Evolutionary conservation across 1,284 basidiomycete genomes (phyloP), one percentile per base, ranked within the genome.

Genomic region (Boletellus deceptivus): DNA sequence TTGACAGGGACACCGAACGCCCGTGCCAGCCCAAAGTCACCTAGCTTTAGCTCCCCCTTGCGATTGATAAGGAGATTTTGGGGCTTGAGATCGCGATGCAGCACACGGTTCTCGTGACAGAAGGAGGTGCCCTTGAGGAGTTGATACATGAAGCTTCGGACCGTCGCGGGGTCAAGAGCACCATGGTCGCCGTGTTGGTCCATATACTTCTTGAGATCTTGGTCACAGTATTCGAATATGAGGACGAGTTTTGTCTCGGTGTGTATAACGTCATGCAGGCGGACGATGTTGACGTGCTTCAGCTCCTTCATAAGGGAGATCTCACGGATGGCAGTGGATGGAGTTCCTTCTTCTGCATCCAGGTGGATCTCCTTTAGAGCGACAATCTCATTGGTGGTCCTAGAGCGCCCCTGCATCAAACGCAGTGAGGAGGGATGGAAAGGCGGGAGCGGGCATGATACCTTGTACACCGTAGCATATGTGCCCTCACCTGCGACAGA

Each of bases 131-230:
- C 97, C 72, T 97, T 98, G 63, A 98, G 78, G 35, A 99, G 83
- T 72, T 99, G 95, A 70, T 90, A 98, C 92, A 93, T 95, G 73
- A 97, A 98, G 65, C 86, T 95, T 58, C 93, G 88, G 56, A 98
- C 94, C n/a, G 92, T 94, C 53, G 82, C 79, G 1, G 93, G 91
- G 51, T 96, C 93, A 39, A 99, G 82, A 10, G 97, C 95, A 51
- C 96, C 94, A 52, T 93, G 86, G 58, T 98, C 93, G 46, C 97
- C 97, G 60, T 98, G 89, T 33, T 93, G 88, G 71, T 99, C 97
- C 97, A 99, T 99, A 73, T 98, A 99, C 69, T 95, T 94, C 74
- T 99, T 99, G 50, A 99, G 78, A 72, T 99, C 97, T 70, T 95
- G 90, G 67, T 99, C 97, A 73, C 97, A 97, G 69, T 87, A 99